These are phyloP conservation scores for Metschnikowia corniflorae DNA, from an alignment of 805 yeast species.

Conservation along the genomic window DNA sequence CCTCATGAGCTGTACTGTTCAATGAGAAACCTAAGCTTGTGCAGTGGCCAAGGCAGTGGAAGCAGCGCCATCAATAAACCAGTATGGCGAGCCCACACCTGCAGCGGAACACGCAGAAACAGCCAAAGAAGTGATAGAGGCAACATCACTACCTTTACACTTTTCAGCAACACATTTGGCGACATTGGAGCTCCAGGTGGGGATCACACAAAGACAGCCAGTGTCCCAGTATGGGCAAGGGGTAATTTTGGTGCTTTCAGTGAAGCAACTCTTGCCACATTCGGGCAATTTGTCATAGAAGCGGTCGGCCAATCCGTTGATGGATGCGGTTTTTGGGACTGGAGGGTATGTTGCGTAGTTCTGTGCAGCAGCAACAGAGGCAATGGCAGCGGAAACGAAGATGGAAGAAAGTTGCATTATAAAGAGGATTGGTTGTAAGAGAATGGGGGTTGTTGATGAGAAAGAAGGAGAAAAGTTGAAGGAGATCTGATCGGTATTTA, in stretches of 20 bases:
- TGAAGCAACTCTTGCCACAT: slow-evolving; percentile 37
- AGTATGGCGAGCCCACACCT: slow-evolving; percentile 35
- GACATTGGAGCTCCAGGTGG: slow-evolving; percentile 29
- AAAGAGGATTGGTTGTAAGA: no score
- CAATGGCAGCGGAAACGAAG: no score
- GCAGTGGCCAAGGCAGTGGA: slow-evolving; percentile 14
- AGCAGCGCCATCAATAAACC: slow-evolving; percentile 26
- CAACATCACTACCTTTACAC: slow-evolving; percentile 30
- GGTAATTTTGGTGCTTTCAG: slow-evolving; percentile 29
- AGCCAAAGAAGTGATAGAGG: slow-evolving; percentile 28
- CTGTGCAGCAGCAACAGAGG: no score
- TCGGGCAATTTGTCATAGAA: slow-evolving; percentile 30
- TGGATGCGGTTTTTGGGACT: slow-evolving; percentile 37
- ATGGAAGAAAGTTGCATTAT: no score
- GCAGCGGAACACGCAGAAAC: slow-evolving; percentile 31
- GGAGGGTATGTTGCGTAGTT: slow-evolving; percentile 32
- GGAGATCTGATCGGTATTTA: no score
- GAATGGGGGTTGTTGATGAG: no score
- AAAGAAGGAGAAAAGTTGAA: no score
- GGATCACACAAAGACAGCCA: slow-evolving; percentile 44
- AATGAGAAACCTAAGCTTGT: no score
- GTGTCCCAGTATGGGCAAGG: slow-evolving; percentile 48
- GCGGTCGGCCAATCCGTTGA: slow-evolving; percentile 41
- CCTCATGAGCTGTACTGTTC: no score
- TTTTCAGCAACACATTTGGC: slow-evolving; percentile 30